Evolutionary conservation across 352 stramenopile genomes (phyloP), one percentile per base, ranked within the genome.

Genomic region (Globisporangium solare): DNA sequence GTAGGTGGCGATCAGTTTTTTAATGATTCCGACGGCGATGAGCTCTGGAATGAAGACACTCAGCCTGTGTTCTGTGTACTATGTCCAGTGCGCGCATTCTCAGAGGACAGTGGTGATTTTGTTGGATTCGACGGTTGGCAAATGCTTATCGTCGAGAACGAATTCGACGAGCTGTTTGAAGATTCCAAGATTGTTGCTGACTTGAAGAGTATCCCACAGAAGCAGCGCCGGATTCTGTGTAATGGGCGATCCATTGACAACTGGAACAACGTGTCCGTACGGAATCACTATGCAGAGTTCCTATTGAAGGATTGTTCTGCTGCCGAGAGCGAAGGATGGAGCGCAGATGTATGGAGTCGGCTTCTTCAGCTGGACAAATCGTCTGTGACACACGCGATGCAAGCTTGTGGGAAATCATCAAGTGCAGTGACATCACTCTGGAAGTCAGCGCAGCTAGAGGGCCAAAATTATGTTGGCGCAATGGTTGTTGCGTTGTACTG

Each of bases 91-190:
- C 58, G 63, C 20, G 63, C 68, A 14, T 93, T 92, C 24, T 47
- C 70, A 13, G 55, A 83, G 60, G 81, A 93, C 24, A 53, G 47
- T 13, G 64, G 73, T 11, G 71, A 66, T 31, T 91, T 91, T 56
- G 49, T 76, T 14, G 47, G 41, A 17, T 82, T 79, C 54, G 22
- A 55, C 11, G 47, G 70, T 31, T 94, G 85, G 85, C 76, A 86
- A 51, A 83, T 84, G 59, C 53, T 94, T 39, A 55, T 94, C 10
- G 71, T 92, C 7, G 85, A 94, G 63, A 88, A 83, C 27, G 78
- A 89, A 35, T 71, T 76, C 45, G 71, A 75, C 40, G 61, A 50
- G 18, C 37, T 61, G 10, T 86, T 89, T 47, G 67, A 82, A 54
- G 74, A 86, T 17, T 15, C 54, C 17, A 56, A 46, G 18, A 81